Evolutionary conservation across 1,284 basidiomycete genomes (phyloP), one percentile per base, ranked within the genome.

Genomic region (Ganoderma boninense): DNA sequence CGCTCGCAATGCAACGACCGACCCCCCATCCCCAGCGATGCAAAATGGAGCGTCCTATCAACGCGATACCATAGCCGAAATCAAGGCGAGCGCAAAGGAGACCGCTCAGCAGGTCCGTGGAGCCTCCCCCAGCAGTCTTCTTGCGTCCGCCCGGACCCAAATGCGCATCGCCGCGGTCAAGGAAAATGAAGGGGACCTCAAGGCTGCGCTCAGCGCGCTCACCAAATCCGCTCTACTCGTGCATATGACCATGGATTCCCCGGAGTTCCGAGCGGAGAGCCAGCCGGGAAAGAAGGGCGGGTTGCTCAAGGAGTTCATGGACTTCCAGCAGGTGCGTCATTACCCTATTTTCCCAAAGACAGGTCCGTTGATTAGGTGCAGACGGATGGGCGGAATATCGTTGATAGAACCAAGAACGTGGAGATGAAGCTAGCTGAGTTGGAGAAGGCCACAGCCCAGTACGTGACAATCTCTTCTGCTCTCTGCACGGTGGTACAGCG

Each of bases 1-100:
- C 57, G 43, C 62, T 52, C 61, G 26, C 63, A 23, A 64, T 65
- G 23, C 57, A 69, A 54, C 62, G 20, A 69, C 72, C 62, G 44
- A 69, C 60, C 32, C 44, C 38, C 38, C n/a, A 60, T 13, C 62
- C 26, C 44, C 68, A 80, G 80, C 78, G 65, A 79, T 79, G 79
- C 81, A 79, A 73, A 82, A 83, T 79, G 81, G 80, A 69, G 67
- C 71, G 23, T 65, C 75, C 26, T 71, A 77, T 38, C 65, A 75
- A 54, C 78, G 77, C 59, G 78, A 79, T 40, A 85, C 87, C n/a
- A 85, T 90, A 65, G 80, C 85, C 49, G 90, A 91, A 70, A 89
- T 94, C 77, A 92, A 92, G 79, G 84, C 85, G 65, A 87, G 83
- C 76, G 90, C 88, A 13, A 90, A 85, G 77, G 88, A 88, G 66